These are phyloP conservation scores for Naematelia aurantialba DNA, from an alignment of 768 basidiomycete genomes.

Conservation along the genomic window DNA sequence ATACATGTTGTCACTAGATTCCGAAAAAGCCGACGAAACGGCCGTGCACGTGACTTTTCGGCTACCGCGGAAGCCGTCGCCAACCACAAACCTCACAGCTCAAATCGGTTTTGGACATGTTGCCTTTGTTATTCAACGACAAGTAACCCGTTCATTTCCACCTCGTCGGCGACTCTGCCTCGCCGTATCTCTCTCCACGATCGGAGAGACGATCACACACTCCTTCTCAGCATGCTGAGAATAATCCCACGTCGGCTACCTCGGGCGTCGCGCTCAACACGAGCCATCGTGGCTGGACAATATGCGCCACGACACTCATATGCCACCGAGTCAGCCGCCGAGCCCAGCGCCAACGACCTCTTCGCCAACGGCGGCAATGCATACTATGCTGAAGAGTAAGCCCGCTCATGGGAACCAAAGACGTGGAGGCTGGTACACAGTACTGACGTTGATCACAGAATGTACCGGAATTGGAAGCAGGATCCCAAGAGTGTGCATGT, in stretches of 20 bases:
- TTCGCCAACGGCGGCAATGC: constrained; percentile 94
- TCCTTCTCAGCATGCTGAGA: constrained; percentile 28
- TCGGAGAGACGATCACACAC: neutral
- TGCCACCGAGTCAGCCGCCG: constrained; percentile 37
- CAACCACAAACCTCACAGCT: neutral
- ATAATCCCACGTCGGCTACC: constrained; percentile 26
- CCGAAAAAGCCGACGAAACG: constrained; percentile 6
- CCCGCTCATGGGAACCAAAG: too few species aligned
- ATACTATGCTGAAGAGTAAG: constrained; percentile 79
- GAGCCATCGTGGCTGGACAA: constrained; percentile 7
- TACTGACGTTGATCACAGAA: constrained; percentile 50
- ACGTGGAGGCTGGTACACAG: too few species aligned
- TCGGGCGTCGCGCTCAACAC: constrained; percentile 7
- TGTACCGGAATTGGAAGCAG: constrained; percentile 75
- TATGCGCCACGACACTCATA: constrained; percentile 17
- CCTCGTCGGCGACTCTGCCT: too few species aligned
- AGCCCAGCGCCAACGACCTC: constrained; percentile 47
- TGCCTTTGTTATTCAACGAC: neutral
- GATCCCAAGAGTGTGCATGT: constrained; percentile 88
- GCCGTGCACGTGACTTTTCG: constrained; percentile 5
- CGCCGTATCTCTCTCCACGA: neutral
- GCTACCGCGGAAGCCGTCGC: constrained; percentile 1
- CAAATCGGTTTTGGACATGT: neutral
- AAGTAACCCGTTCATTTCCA: neutral
- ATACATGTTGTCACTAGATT: neutral